These are phyloP conservation scores for Codiaeum variegatum DNA, from an alignment of 441 rosid genomes.

Conservation along the genomic window DNA sequence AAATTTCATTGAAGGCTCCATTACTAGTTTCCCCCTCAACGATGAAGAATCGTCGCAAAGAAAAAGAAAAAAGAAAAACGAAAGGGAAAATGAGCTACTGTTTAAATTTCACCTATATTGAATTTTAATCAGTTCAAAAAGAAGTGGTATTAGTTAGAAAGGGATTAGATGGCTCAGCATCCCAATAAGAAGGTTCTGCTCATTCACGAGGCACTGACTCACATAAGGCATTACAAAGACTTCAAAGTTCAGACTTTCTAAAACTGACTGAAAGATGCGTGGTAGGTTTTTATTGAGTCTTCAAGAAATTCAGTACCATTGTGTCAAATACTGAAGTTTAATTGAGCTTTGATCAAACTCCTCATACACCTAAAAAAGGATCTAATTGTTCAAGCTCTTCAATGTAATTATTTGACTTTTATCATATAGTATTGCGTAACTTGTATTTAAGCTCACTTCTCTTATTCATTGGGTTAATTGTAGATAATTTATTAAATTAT, in stretches of 20 bases:
- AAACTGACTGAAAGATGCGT: neutral
- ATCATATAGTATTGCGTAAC: neutral
- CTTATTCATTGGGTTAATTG: neutral
- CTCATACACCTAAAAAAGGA: neutral
- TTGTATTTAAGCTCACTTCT: neutral
- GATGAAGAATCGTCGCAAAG: no score
- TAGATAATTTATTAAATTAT: neutral
- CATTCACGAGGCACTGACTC: neutral
- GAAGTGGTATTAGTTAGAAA: no score
- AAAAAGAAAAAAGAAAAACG: no score
- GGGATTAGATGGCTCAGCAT: neutral
- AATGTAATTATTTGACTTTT: neutral
- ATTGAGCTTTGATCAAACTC: neutral
- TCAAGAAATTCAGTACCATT: neutral
- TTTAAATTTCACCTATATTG: no score
- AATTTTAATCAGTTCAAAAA: no score
- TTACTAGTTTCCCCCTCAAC: no score
- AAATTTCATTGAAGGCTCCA: no score
- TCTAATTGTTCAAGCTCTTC: neutral
- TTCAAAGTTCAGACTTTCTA: neutral
- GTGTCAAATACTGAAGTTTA: neutral
- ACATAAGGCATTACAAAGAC: neutral
- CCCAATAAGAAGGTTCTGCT: neutral
- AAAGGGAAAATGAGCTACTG: no score
- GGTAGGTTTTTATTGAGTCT: neutral